These are phyloP conservation scores for Juncus inflexus DNA, from an alignment of 176 grass and related monocot species.

Conservation along the genomic window DNA sequence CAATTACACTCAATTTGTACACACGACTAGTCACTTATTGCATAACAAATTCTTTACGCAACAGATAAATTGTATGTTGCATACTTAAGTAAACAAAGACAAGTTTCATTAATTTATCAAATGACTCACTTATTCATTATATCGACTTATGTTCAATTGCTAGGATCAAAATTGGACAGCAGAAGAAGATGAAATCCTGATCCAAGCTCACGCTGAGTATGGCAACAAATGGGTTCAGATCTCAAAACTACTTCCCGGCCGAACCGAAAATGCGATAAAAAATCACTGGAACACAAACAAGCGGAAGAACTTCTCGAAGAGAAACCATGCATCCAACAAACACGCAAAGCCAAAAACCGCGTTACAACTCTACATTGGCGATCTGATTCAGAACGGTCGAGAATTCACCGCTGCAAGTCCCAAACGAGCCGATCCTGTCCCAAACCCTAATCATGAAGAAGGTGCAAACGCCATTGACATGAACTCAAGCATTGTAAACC, in stretches of 20 bases:
- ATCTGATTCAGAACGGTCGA: neutral
- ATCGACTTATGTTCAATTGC: neutral
- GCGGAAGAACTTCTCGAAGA: conserved; percentile 17
- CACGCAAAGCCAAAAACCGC: neutral
- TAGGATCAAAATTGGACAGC: conserved; percentile 28
- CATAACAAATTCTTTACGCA: neutral
- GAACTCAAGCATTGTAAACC: conserved; percentile 3
- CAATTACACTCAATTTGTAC: neutral
- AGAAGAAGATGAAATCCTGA: conserved; percentile 28
- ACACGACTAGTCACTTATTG: neutral
- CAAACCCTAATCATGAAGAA: neutral
- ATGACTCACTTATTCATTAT: no score
- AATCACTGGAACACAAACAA: conserved; percentile 40
- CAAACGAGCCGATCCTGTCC: neutral
- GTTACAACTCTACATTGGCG: conserved; percentile 25
- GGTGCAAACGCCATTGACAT: neutral
- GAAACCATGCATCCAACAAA: neutral
- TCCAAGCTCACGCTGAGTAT: conserved; percentile 5
- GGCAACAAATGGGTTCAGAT: conserved; percentile 36
- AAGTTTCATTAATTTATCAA: no score
- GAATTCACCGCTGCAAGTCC: neutral
- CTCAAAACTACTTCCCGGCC: conserved; percentile 16
- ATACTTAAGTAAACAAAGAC: neutral
- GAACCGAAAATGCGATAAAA: conserved; percentile 36
- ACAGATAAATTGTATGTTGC: neutral